phyloP scores from a whole-genome alignment of 345 rosid species.

The Carallia pectinifolia region DNA sequence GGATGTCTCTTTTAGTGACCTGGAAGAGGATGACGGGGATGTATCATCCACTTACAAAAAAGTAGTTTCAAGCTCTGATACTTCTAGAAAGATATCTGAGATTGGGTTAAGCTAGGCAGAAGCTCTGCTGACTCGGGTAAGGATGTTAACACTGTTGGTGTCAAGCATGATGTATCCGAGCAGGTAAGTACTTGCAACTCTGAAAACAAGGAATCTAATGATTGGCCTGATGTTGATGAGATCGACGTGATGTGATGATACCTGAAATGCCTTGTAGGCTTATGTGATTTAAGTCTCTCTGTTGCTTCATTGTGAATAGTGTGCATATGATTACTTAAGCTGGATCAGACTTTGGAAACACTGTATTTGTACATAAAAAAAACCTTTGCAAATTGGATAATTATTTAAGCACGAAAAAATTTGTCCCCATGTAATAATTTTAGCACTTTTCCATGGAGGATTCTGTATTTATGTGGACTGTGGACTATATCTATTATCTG shows the following conservation, averaged over 20 bases:
- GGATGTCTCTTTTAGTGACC: conserved; percentile 95
- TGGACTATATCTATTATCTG: too few species aligned
- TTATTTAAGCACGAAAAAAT: neutral
- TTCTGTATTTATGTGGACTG: too few species aligned
- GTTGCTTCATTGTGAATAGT: conserved; percentile 32
- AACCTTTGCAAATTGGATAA: neutral
- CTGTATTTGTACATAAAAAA: conserved; percentile 44
- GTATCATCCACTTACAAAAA: conserved; percentile 48
- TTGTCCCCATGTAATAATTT: too few species aligned
- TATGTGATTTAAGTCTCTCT: conserved; percentile 19
- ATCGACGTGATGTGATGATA: conserved; percentile 46
- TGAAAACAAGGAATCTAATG: conserved; percentile 54
- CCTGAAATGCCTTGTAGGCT: neutral
- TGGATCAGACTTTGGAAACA: conserved; percentile 25
- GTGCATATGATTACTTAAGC: conserved; percentile 25
- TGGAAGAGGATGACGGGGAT: conserved; percentile 83
- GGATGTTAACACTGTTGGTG: conserved; percentile 36
- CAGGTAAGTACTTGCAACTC: conserved; percentile 45
- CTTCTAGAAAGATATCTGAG: conserved; percentile 54
- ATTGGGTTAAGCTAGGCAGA: conserved; percentile 59
- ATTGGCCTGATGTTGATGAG: conserved; percentile 69
- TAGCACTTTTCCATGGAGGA: too few species aligned
- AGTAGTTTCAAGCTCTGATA: conserved; percentile 46
- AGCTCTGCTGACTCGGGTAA: conserved; percentile 46
- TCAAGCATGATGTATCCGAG: conserved; percentile 31